Evolutionary conservation across 345 rosid genomes (phyloP), one percentile per base, ranked within the genome.

Genomic region (Schrenkiella parvula): DNA sequence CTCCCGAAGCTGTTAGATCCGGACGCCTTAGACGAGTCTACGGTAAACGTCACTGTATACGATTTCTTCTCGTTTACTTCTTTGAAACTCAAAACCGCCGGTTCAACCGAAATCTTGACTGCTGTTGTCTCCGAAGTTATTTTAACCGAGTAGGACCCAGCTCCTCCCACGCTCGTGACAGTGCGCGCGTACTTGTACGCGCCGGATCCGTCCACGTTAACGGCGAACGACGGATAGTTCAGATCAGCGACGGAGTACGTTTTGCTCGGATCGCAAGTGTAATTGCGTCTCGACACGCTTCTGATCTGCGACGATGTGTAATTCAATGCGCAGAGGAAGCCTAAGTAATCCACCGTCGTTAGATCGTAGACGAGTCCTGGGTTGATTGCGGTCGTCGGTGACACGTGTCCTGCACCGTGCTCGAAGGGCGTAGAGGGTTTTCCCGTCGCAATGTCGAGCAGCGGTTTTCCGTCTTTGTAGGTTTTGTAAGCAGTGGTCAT

Each of bases 401-500:
- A 84, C 52, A 87, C 93, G 78, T 93, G 96, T n/a, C 98, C 97
- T 0, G 97, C 91, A 10, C 98, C 98, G 62, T 84, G 89, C 58
- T 88, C 98, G 25, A 82, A 90, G 19, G 96, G 87, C 1, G 83
- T 86, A 5, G 98, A 84, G 25, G 88, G 75, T 43, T 85, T 79
- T 6, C 85, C 87, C 0, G 86, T 80, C 2, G 96, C 92, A 35
- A 79, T 68, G 46, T 93, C 98, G 72, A 75, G 83, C 6, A 93
- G 11, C n/a, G 81, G 85, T 13, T 68, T 29, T 4, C 82, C 86
- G 25, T 80, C 78, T 76, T 87, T 86, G 84, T 89, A 87, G 4
- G 65, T 68, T 13, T 60, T 80, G 53, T 90, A 90, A 4, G 97
- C 90, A 11, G 97, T 93, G 64, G 98, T 93, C 98, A 93, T 90